These are phyloP conservation scores for Fusarium pilosicola DNA, from an alignment of 2,329 filamentous ascomycete species.

Conservation along the genomic window DNA sequence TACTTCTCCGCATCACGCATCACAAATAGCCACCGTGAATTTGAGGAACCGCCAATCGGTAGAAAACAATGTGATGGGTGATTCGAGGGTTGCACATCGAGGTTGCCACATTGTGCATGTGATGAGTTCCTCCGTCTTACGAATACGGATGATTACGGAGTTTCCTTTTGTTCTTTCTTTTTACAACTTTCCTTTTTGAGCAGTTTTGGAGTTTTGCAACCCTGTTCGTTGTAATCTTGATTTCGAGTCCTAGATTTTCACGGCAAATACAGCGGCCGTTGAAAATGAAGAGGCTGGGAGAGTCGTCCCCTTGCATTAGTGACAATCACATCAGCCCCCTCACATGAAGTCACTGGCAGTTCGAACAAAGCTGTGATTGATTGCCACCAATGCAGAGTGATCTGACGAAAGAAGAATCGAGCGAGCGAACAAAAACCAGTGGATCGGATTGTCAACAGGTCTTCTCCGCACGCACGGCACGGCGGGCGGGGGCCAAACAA, in stretches of 20 bases:
- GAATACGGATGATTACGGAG: conserved; percentile 26
- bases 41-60: conserved; percentile 22
- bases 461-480: conserved; percentile 41
- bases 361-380: conserved; percentile 5
- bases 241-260: conserved; percentile 6
- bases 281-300: conserved; percentile 10
- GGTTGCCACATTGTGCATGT: conserved; percentile 9
- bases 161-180: conserved; percentile 16
- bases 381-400: conserved; percentile 25
- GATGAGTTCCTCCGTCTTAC: conserved; percentile 31
- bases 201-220: conserved; percentile 13
- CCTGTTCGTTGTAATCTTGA: conserved; percentile 11
- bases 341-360: neutral
- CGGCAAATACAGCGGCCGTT: neutral
- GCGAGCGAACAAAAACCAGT: conserved; percentile 18
- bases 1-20: conserved; percentile 29
- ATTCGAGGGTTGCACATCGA: conserved; percentile 14
- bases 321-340: conserved; percentile 23
- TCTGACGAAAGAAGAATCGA: conserved; percentile 13
- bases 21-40: conserved; percentile 31
- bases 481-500: conserved; percentile 30
- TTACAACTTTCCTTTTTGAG: conserved; percentile 26
- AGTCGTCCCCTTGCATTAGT: conserved; percentile 33
- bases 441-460: conserved; percentile 37
- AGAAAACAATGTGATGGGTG: neutral